Base-by-base conservation (phyloP, 2,329 filamentous ascomycete genomes). In the Aspergillus hortae region DNA sequence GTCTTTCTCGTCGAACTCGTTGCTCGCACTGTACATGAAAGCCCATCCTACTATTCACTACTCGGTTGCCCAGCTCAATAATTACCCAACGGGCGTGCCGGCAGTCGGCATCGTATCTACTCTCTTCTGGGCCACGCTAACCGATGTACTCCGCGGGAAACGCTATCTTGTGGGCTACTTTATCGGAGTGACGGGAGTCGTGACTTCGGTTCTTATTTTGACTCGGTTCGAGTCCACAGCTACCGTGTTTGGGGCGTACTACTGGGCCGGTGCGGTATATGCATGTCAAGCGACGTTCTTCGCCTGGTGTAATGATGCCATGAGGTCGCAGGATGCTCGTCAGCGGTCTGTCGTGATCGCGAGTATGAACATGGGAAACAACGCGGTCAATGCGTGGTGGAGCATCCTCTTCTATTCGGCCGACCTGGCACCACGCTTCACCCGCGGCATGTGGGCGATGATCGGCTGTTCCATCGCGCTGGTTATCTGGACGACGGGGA, bases 281-380 rank as follows among this genome's bases (percentile, higher is more conserved):
- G 86, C 86, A 0, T 87, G 86, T 61, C 86, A 90, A 67, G 85
- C 87, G 0, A 87, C 83, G 0, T 89, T 89, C 59, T 89, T 90
- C 58, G 86, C 87, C 0, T 89, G 86, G 86, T 86, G 84, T 19
- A 89, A 90, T 59, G 86, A 89, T 60, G 82, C 83, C 2, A 80
- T 87, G 72, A 77, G 83, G 6, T 79, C 80, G 50, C 81, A 88
- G 59, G 81, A 87, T 53, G 79, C 80, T 17, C 77, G 84, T 43
- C 80, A 85, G 58, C 76, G 87, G 4, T 83, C 80, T 2, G 78
- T 89, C 1, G 86, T 89, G 0, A 79, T 90, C 33, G 86, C 86
- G 0, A 82, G 83, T 11, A 90, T 90, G 87, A 89, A 89, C 54
- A 70, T 85, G 59, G 82, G 82, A 1, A 87, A 77, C 61, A 87